Evolutionary conservation across 805 yeast genomes (phyloP), one percentile per base, ranked within the genome.

Genomic region (Candida ponderosae): DNA sequence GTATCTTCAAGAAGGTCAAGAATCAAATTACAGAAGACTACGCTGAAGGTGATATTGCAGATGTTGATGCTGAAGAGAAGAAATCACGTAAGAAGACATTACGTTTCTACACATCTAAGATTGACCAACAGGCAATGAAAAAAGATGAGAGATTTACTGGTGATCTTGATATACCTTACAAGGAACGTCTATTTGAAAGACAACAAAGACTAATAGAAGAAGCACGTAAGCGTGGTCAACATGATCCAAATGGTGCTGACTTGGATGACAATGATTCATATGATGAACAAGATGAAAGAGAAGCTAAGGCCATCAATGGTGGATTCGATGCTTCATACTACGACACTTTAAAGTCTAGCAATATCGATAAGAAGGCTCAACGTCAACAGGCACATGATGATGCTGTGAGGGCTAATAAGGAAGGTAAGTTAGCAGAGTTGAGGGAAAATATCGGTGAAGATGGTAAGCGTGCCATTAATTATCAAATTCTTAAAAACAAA

Each of bases 81-180:
- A 75, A 72, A 41, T 74, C 79, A 17, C 78, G 94, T 50, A 83
- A 81, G 66, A 76, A 76, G 54, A 73, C 95, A 2, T 74, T 93
- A 51, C 79, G 97, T 42, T 93, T 93, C 77, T 93, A 93, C 70
- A 93, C 98, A 1, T 85, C 97, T 40, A 89, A 90, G 62, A 89
- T 93, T 59, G 96, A 88, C 58, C 95, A 89, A 63, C 81, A 80
- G 36, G 79, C 72, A 20, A 68, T 69, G 47, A 81, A 81, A 58
- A 73, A 74, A 42, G 65, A 63, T 31, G 80, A 79, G 33, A 69
- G 63, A 47, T 73, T 65, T 43, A 68, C 76, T 32, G 98, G 97
- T 50, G 98, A 90, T 59, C 72, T 74, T 43, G 98, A 90, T 62
- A 64, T 90, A 41, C 97, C 97, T 15, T 90, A 93, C 60, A 79